phyloP scores from a whole-genome alignment of 2,329 filamentous ascomycete species.

The Xylariaceae sp. region DNA sequence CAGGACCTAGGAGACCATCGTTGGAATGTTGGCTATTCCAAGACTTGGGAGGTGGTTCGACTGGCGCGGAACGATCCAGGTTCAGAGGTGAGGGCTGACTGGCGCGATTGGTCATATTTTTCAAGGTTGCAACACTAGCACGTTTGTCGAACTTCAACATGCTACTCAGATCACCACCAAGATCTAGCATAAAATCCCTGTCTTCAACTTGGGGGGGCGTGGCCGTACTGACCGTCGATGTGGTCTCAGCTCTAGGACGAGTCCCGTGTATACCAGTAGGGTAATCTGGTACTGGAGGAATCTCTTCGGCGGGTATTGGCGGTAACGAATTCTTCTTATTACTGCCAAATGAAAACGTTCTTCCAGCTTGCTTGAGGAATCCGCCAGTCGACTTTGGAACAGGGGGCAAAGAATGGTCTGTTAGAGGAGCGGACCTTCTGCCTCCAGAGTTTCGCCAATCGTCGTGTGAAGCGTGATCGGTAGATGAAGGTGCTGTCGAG shows the following conservation, averaged over 20 bases:
- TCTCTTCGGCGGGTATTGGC: constrained; percentile 31
- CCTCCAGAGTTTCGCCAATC: constrained; percentile 34
- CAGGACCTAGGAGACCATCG: constrained; percentile 41
- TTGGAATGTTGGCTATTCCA: constrained; percentile 49
- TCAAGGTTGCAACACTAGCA: constrained; percentile 46
- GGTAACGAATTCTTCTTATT: constrained; percentile 44
- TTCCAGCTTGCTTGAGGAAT: constrained; percentile 52
- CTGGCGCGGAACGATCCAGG: constrained; percentile 39
- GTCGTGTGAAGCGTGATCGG: constrained; percentile 39
- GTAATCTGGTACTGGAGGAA: constrained; percentile 33
- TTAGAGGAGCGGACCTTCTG: constrained; percentile 33
- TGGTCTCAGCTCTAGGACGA: constrained; percentile 45
- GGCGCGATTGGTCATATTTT: constrained; percentile 42
- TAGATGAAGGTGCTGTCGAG: constrained; percentile 58
- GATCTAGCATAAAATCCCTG: constrained; percentile 42
- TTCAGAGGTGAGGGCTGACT: constrained; percentile 44
- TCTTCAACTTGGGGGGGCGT: constrained; percentile 47
- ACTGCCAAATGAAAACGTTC: constrained; percentile 57
- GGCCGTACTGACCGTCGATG: constrained; percentile 50
- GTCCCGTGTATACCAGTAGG: constrained; percentile 27
- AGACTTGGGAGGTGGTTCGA: constrained; percentile 46
- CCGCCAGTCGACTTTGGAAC: constrained; percentile 46
- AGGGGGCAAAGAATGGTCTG: constrained; percentile 36
- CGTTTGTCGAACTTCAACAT: constrained; percentile 57
- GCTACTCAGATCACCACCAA: constrained; percentile 55